Evolutionary conservation across 345 rosid species (phyloP).

Genomic region (Camelina neglecta): DNA sequence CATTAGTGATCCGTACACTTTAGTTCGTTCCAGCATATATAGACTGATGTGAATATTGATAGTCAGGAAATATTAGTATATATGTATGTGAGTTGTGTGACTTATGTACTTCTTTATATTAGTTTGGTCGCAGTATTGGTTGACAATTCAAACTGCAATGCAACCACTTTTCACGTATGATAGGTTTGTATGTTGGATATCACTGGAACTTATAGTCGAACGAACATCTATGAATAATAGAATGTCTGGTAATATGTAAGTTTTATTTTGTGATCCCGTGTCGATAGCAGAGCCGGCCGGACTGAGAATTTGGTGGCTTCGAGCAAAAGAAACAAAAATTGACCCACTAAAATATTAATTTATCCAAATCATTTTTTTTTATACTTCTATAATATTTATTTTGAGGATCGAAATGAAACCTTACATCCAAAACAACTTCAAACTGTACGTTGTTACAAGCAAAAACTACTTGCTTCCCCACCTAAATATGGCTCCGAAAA

Average conservation of each 20-base stretch:
- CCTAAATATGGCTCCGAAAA: too few species aligned
- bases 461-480: not conserved
- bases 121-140: not conserved
- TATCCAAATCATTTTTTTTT: not conserved
- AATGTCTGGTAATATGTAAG: not conserved
- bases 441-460: not conserved
- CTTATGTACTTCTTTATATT: not conserved
- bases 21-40: not conserved
- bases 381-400: not conserved
- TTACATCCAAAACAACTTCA: not conserved
- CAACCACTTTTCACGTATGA: conserved; percentile 29
- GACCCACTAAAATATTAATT: not conserved
- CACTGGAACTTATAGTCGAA: not conserved
- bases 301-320: not conserved
- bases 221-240: not conserved
- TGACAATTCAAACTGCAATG: conserved; percentile 2
- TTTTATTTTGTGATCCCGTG: not conserved
- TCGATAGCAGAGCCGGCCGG: not conserved
- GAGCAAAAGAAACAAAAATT: not conserved
- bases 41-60: not conserved
- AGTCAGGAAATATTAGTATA: not conserved
- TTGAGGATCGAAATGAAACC: not conserved
- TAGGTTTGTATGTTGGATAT: conserved; percentile 6
- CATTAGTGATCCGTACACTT: not conserved
- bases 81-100: not conserved